Percentiles rank a stretch among this genome's conserved stretches.
phyloP scores from a whole-genome alignment of 352 stramenopile genomes.

The Globisporangium uncinulatum region DNA sequence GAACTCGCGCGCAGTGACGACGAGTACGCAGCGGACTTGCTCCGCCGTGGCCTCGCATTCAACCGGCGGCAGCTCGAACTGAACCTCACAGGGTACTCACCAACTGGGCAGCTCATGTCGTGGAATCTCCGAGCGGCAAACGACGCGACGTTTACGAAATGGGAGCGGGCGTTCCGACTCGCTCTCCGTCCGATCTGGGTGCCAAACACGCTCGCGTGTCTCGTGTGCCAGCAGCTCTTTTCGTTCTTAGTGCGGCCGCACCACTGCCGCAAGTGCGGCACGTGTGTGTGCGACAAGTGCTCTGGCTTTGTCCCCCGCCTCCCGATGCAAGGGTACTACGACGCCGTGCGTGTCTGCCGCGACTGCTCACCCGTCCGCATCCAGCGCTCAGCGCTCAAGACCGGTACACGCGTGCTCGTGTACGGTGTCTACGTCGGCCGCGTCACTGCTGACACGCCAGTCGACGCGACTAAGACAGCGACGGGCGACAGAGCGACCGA shows the following conservation, averaged over 20 bases:
- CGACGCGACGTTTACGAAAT: slow-evolving; percentile 70
- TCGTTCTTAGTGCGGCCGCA: slow-evolving; percentile 72
- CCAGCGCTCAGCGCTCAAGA: slow-evolving; percentile 55
- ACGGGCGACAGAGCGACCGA: slow-evolving; percentile 10
- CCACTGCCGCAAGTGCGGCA: slow-evolving; percentile 80
- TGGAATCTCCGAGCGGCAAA: slow-evolving; percentile 75
- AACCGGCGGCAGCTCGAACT: slow-evolving; percentile 81
- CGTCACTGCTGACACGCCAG: slow-evolving; percentile 31
- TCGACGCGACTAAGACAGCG: slow-evolving; percentile 37
- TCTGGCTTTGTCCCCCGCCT: slow-evolving; percentile 68
- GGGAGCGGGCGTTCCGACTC: slow-evolving; percentile 74
- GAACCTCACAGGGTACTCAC: slow-evolving; percentile 75
- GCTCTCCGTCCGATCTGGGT: slow-evolving; percentile 75
- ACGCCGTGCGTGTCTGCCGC: slow-evolving; percentile 75
- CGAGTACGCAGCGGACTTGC: slow-evolving; percentile 58
- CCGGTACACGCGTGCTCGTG: slow-evolving; percentile 67
- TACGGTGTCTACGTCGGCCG: slow-evolving; percentile 62
- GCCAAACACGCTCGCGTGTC: slow-evolving; percentile 65
- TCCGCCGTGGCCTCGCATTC: slow-evolving; percentile 71
- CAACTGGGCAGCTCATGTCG: slow-evolving; percentile 66
- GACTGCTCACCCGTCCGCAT: slow-evolving; percentile 76
- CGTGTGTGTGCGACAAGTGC: slow-evolving; percentile 83
- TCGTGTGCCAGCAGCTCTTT: slow-evolving; percentile 74
- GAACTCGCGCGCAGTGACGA: slow-evolving; percentile 60
- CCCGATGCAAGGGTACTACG: slow-evolving; percentile 80